phyloP scores from a whole-genome alignment of 2,329 filamentous ascomycete species.

The Incumbomyces delicatus region DNA sequence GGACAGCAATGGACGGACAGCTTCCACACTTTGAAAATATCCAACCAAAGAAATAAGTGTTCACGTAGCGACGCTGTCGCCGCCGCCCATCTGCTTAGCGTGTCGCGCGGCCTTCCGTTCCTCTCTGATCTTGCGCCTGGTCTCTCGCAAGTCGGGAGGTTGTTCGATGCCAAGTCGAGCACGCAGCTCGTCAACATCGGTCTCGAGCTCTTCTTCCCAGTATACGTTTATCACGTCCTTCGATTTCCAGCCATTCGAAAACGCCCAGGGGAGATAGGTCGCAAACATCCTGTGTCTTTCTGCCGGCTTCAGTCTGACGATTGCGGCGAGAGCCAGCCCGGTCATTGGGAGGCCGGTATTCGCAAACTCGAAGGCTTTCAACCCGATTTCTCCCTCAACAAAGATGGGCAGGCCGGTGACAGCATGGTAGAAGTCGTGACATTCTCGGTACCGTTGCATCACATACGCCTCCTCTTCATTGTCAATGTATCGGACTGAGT shows the following conservation, averaged over 20 bases:
- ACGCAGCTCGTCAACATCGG: slow-evolving; percentile 68
- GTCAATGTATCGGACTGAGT: slow-evolving; percentile 78
- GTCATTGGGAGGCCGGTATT: slow-evolving; percentile 96
- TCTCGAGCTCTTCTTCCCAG: slow-evolving; percentile 90
- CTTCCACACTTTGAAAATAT: slow-evolving; percentile 12
- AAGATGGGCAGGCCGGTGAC: slow-evolving; percentile 83
- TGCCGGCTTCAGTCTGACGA: slow-evolving; percentile 51
- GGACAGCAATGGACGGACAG: not conserved
- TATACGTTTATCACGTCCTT: slow-evolving; percentile 90
- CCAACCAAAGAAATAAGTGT: slow-evolving; percentile 5
- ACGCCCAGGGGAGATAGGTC: slow-evolving; percentile 81
- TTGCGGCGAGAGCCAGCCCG: slow-evolving; percentile 69
- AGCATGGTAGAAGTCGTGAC: slow-evolving; percentile 96
- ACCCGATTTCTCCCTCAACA: slow-evolving; percentile 91
- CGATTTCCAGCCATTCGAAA: slow-evolving; percentile 66
- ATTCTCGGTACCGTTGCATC: slow-evolving; percentile 95
- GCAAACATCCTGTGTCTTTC: slow-evolving; percentile 58
- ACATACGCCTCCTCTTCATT: slow-evolving; percentile 95
- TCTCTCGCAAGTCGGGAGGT: slow-evolving; percentile 74
- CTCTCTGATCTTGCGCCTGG: slow-evolving; percentile 60
- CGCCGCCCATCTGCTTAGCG: slow-evolving; percentile 22
- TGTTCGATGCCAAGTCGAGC: slow-evolving; percentile 70
- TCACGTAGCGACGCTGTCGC: slow-evolving; percentile 1
- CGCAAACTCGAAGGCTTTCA: slow-evolving; percentile 95
- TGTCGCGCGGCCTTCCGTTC: slow-evolving; percentile 58